Evolutionary conservation across 306 rosid species (phyloP).

Genomic region (Nissolia schottii): DNA sequence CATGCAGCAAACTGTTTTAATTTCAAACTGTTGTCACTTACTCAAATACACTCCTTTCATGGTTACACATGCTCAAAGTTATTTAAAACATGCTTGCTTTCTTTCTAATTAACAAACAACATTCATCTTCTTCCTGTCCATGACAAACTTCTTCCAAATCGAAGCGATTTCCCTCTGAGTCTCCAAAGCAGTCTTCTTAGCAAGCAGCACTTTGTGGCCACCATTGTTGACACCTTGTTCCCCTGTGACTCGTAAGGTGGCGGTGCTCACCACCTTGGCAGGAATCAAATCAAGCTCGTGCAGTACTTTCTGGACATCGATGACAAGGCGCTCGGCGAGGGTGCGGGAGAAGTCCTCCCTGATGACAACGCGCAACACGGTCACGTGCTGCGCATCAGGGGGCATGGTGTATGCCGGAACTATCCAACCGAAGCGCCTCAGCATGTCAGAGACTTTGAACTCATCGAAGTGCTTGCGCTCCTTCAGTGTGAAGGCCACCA

Average conservation of each 20-base stretch:
- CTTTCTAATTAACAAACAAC: slow-evolving; percentile 65
- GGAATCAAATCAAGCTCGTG: slow-evolving; percentile 69
- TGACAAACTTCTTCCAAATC: slow-evolving; percentile 70
- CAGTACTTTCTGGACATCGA: slow-evolving; percentile 56
- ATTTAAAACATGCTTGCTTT: too few species aligned
- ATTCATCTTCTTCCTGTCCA: slow-evolving; percentile 62
- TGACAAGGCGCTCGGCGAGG: slow-evolving; percentile 73
- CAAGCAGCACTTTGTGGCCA: slow-evolving; percentile 8
- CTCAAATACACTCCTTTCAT: too few species aligned
- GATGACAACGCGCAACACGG: slow-evolving; percentile 78
- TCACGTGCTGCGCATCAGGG: slow-evolving; percentile 70
- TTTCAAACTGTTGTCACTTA: too few species aligned
- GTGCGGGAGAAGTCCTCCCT: slow-evolving; percentile 85
- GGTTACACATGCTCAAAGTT: too few species aligned
- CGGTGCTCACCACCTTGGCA: slow-evolving; percentile 27
- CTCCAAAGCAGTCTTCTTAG: slow-evolving; percentile 53
- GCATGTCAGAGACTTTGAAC: slow-evolving; percentile 67
- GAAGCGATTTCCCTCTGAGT: slow-evolving; percentile 63
- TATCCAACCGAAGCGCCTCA: slow-evolving; percentile 83
- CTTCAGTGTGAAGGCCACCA: slow-evolving; percentile 83
- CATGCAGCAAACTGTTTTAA: too few species aligned
- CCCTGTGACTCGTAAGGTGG: neutral
- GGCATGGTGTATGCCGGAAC: slow-evolving; percentile 98
- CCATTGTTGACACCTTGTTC: neutral
- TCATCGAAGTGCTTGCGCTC: slow-evolving; percentile 49